Percentiles rank a stretch among this genome's conserved stretches.
phyloP scores from a whole-genome alignment of 345 rosid species.

The Eucalyptus curtisii region DNA sequence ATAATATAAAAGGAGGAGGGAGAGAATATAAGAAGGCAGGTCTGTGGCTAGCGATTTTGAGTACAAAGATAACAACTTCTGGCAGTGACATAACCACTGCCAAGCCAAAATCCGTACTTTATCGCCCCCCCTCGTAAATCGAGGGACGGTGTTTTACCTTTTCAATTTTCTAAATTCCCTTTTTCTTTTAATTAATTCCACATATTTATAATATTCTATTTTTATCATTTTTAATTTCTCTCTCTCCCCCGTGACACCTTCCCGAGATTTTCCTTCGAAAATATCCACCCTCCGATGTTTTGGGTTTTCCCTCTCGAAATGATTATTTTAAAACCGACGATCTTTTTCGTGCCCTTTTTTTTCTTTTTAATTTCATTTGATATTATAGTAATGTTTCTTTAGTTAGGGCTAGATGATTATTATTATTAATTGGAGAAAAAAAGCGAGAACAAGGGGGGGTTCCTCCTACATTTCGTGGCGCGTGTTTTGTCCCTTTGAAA shows the following conservation, averaged over 20 bases:
- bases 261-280: not conserved
- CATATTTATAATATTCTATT: not conserved
- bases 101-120: not conserved
- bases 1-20: not conserved
- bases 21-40: not conserved
- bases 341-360: not conserved
- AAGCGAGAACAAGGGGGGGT: not conserved
- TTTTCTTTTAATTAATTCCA: not conserved
- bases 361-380: too few relatives aligned
- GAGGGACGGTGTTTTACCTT: not conserved
- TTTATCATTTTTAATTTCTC: not conserved
- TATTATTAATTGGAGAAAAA: not conserved
- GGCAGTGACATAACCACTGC: not conserved
- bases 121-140: not conserved
- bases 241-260: not conserved
- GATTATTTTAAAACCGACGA: not conserved
- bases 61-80: conserved; percentile 44
- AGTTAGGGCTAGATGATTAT: not conserved
- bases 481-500: not conserved
- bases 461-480: not conserved
- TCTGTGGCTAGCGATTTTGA: not conserved
- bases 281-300: not conserved
- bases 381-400: not conserved
- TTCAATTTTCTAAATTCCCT: not conserved
- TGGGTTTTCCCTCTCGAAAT: not conserved